Evolutionary conservation across 768 basidiomycete species (phyloP).

Genomic region (Phanerochaete carnosa): DNA sequence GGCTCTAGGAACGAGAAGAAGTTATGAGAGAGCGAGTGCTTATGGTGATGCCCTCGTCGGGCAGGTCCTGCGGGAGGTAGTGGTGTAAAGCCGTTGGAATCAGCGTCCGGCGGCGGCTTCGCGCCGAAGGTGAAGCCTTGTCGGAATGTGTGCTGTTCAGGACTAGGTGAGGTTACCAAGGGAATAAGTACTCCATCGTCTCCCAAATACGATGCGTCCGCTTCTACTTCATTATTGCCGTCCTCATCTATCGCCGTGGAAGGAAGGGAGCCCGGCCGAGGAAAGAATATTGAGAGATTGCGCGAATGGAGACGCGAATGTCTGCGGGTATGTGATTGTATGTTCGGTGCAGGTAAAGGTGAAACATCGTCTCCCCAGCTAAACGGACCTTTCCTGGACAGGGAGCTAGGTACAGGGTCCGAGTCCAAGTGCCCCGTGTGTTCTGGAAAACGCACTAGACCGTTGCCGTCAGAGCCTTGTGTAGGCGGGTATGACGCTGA

Average conservation of each 20-base stretch:
- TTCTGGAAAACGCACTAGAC: constrained; percentile 4
- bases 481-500: constrained; percentile 13
- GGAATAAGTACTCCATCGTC: constrained; percentile 42
- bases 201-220: neutral
- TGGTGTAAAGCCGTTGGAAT: neutral
- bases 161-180: constrained; percentile 38
- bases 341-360: constrained; percentile 21
- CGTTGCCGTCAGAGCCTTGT: constrained; percentile 4
- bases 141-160: constrained; percentile 39
- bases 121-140: constrained; percentile 66
- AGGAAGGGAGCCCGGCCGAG: constrained; percentile 66
- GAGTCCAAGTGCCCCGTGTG: constrained; percentile 7
- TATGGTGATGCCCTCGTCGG: constrained; percentile 82
- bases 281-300: constrained; percentile 91
- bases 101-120: constrained; percentile 34
- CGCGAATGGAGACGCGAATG: constrained; percentile 84
- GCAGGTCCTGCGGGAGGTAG: constrained; percentile 31
- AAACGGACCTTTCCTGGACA: constrained; percentile 5
- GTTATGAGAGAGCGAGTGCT: constrained; percentile 91
- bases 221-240: constrained; percentile 41
- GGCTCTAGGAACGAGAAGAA: constrained; percentile 96
- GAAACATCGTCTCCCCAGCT: constrained; percentile 15
- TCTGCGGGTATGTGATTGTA: constrained; percentile 30
- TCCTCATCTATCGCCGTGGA: constrained; percentile 58
- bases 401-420: neutral